Percentiles rank a stretch among this genome's conserved stretches.
Conservation (phyloP, 768 basidiomycete species). For the Inosperma sp. region DNA sequence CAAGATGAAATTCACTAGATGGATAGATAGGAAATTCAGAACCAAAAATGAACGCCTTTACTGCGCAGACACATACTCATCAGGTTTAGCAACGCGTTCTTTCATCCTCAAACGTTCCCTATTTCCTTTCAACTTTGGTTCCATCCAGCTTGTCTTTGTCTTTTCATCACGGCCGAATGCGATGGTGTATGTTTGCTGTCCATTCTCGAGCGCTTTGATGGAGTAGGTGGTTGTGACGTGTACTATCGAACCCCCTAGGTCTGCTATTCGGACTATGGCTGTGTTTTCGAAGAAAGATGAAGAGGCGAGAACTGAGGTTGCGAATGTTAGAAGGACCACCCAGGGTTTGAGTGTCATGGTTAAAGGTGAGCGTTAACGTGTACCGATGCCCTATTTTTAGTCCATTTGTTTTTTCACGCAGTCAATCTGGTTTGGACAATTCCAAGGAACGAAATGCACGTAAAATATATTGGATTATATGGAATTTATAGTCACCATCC, state of each 20-base stretch:
- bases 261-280: conserved; percentile 81
- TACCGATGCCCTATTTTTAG: conserved; percentile 21
- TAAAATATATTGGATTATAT: conserved; percentile 4
- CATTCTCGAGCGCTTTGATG: conserved; percentile 64
- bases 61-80: conserved; percentile 42
- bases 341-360: conserved; percentile 41
- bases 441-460: not conserved
- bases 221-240: conserved; percentile 88
- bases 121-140: conserved; percentile 76
- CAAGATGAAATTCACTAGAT: conserved; percentile 42
- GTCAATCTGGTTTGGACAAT: not conserved
- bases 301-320: conserved; percentile 34
- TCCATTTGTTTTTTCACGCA: not conserved
- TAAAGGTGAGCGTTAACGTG: conserved; percentile 20
- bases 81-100: conserved; percentile 44
- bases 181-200: conserved; percentile 60
- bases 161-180: conserved; percentile 61
- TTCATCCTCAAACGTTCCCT: conserved; percentile 45
- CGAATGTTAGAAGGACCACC: conserved; percentile 44
- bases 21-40: conserved; percentile 8
- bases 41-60: not conserved
- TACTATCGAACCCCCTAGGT: conserved; percentile 84
- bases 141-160: conserved; percentile 68
- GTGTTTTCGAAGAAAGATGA: conserved; percentile 77
- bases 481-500: conserved; percentile 54